Evolutionary conservation across 129 eudicot species (phyloP).

Genomic region (Chrysanthemum seticuspe): DNA sequence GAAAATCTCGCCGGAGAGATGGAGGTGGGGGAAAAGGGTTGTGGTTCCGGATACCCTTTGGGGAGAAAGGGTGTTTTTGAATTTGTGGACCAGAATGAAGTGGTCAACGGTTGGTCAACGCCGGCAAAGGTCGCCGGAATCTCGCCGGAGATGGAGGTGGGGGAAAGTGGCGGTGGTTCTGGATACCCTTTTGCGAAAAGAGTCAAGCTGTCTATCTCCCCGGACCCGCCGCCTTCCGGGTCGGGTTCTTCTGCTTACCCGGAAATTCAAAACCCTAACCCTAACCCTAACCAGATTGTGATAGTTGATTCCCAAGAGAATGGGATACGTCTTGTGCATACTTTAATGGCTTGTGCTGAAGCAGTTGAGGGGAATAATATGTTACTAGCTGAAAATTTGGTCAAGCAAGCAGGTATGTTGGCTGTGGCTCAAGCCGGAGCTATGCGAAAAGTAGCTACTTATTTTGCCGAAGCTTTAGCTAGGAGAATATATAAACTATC

Average conservation of each 20-base stretch:
- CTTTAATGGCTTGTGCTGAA: constrained; percentile 91
- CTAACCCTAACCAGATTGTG: constrained; percentile 35
- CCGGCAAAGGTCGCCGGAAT: neutral
- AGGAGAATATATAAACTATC: constrained; percentile 55
- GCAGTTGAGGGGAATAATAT: constrained; percentile 63
- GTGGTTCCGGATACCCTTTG: too few relatives aligned
- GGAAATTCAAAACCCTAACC: constrained; percentile 17
- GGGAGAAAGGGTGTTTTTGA: too few relatives aligned
- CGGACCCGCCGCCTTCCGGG: neutral
- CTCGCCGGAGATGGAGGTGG: constrained; percentile 39
- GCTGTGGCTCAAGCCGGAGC: constrained; percentile 83
- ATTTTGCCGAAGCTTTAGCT: constrained; percentile 77
- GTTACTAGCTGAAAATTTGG: constrained; percentile 52
- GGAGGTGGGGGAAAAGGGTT: too few relatives aligned
- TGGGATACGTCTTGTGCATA: constrained; percentile 72
- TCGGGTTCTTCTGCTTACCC: neutral
- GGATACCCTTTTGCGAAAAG: constrained; percentile 44
- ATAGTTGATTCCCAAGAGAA: constrained; percentile 75
- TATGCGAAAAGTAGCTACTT: constrained; percentile 82
- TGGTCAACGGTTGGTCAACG: too few relatives aligned
- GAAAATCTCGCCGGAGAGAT: too few relatives aligned
- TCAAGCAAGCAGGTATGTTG: constrained; percentile 60
- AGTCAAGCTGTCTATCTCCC: constrained; percentile 29
- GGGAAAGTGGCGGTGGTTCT: constrained; percentile 67
- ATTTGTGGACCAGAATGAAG: too few relatives aligned